Evolutionary conservation across 768 basidiomycete genomes (phyloP), one percentile per base, ranked within the genome.

Genomic region (Amanita polypyramis): DNA sequence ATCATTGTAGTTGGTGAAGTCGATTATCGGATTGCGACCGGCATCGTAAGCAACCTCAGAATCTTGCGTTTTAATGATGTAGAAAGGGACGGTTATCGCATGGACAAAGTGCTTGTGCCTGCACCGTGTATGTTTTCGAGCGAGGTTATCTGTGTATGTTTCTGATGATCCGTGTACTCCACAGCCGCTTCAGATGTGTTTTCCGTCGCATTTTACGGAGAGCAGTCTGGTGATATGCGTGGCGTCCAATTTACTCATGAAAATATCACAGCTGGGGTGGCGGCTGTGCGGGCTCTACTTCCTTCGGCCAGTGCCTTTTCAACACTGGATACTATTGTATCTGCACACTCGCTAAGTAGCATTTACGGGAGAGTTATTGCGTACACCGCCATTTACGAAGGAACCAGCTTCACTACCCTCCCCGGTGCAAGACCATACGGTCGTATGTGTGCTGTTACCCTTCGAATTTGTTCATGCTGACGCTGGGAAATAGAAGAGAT

Each of bases 191-290:
- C 62, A 43, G 80, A 87, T 52, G 68, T 85, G 4, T 83, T 82
- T 57, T 81, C 82, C 2, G 71, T 86, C 4, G 73, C 80, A 1
- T 86, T 82, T 70, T 82, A 73, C 54, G 66, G 72, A 54, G 68
- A 70, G 1, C 56, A 71, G 15, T 64, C 70, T 15, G 76, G 82
- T 29, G 67, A 72, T 33, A 59, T 83, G 6, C 75, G 74, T 48
- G 82, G 75, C 19, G 75, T 74, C 6, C 79, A 80, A 51, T 65
- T 93, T 27, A 88, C 88, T 0, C 88, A 92, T 60, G 75, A 85
- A 61, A 92, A 91, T 54, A 59, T 95, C 50, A 94, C 90, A 2
- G 88, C 93, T 3, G 93, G 89, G 29, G 83, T 93, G n/a, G 79
- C 89, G 0, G 85, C 85, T 2, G 68, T 79, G 19, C 80, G 85